Percentiles rank a stretch among this genome's conserved stretches.
These are phyloP conservation scores for Didymella sp. DNA, from an alignment of 2,329 filamentous ascomycete species.

Conservation along the genomic window DNA sequence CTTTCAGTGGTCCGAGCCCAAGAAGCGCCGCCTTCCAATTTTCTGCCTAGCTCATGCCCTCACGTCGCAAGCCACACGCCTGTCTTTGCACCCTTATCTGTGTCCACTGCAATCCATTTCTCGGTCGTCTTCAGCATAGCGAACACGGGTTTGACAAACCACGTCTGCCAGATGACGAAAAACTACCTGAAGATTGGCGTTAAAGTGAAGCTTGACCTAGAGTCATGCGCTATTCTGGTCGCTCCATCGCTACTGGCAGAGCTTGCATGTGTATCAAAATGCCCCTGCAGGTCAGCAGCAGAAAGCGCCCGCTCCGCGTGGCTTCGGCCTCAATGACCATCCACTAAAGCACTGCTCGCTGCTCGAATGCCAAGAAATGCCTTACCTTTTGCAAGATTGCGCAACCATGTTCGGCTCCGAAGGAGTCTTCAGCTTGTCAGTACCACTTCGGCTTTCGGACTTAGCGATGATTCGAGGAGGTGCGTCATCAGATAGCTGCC, in stretches of 20 bases:
- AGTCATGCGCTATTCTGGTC: constrained; percentile 15
- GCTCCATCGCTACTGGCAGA: not conserved
- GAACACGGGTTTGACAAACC: constrained; percentile 22
- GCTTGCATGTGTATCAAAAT: constrained; percentile 12
- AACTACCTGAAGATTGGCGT: constrained; percentile 23
- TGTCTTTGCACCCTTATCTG: constrained; percentile 24
- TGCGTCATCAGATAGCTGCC: constrained; percentile 26
- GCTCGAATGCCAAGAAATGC: not conserved
- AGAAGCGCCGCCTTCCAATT: constrained; percentile 11
- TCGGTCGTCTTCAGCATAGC: constrained; percentile 19
- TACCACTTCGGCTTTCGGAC: constrained; percentile 16
- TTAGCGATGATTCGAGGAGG: constrained; percentile 18
- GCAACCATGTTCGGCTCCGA: not conserved
- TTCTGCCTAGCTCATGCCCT: constrained; percentile 2
- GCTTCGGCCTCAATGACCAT: constrained; percentile 12
- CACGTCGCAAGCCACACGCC: constrained; percentile 25
- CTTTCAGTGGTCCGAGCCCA: too few species aligned
- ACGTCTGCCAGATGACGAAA: constrained; percentile 17
- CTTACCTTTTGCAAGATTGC: not conserved
- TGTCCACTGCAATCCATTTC: constrained; percentile 15
- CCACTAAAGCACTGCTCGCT: constrained; percentile 5
- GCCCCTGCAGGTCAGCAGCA: constrained; percentile 15
- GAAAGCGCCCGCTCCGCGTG: constrained; percentile 29
- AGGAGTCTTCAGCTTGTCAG: constrained; percentile 17
- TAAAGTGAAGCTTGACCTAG: constrained; percentile 19